A percentile compares a stretch with the other conserved stretches of the same genome.
Evolutionary conservation across 164 flowering plant genomes (phyloP).

Genomic region (Kingdonia uniflora): DNA sequence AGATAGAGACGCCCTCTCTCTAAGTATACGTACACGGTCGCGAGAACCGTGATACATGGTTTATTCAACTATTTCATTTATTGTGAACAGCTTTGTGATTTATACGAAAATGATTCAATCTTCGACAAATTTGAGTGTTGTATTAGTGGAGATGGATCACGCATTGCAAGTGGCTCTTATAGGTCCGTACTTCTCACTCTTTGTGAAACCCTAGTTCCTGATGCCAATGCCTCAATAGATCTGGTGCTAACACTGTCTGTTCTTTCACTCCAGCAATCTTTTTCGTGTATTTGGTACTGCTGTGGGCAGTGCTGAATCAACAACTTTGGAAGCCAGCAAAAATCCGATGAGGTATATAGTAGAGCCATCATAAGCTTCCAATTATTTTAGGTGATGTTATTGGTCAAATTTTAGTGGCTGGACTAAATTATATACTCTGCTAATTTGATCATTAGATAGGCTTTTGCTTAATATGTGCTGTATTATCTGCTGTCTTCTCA

Average conservation of each 20-base stretch:
- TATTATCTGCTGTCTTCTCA: neutral
- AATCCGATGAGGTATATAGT: conserved; percentile 81
- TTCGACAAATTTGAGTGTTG: conserved; percentile 99
- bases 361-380: too few species aligned
- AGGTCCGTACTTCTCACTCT: conserved; percentile 36
- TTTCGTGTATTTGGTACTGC: conserved; percentile 89
- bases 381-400: too few species aligned
- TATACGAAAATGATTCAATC: conserved; percentile 96
- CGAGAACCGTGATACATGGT: too few species aligned
- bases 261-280: conserved; percentile 52
- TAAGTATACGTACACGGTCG: too few species aligned
- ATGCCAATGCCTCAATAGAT: neutral
- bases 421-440: too few species aligned
- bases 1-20: too few species aligned
- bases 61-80: neutral
- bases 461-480: too few species aligned
- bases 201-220: too few species aligned
- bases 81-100: conserved; percentile 69
- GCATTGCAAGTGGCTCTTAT: conserved; percentile 94
- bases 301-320: conserved; percentile 69
- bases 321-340: conserved; percentile 96
- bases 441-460: too few species aligned
- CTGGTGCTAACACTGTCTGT: conserved; percentile 6
- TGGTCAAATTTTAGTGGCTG: too few species aligned
- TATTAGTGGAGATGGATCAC: conserved; percentile 83